Evolutionary conservation across 306 rosid genomes (phyloP).

Genomic region (Datisca glomerata): DNA sequence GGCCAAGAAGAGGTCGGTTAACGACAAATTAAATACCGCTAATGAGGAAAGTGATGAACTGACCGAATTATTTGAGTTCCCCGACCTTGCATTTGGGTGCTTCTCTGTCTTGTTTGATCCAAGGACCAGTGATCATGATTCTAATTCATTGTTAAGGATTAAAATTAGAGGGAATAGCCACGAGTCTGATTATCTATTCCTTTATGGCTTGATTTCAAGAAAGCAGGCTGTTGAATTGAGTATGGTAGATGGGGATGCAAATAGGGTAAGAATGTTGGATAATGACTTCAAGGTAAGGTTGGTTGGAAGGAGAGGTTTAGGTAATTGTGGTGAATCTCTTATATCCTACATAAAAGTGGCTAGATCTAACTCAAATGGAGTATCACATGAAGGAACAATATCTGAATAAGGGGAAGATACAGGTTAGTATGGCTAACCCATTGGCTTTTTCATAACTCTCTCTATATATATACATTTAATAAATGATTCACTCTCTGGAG

Average conservation of each 20-base stretch:
- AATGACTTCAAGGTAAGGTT: conserved; percentile 39
- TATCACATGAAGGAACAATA: too few relatives aligned
- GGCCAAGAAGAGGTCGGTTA: conserved; percentile 35
- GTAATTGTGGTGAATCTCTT: conserved; percentile 39
- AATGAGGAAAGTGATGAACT: conserved; percentile 28
- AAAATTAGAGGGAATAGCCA: conserved; percentile 36
- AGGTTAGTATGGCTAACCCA: too few relatives aligned
- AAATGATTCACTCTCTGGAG: too few relatives aligned
- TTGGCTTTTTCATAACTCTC: too few relatives aligned
- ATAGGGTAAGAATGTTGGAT: conserved; percentile 41
- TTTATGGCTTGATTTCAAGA: conserved; percentile 45
- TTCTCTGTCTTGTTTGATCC: conserved; percentile 67
- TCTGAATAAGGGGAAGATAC: too few relatives aligned
- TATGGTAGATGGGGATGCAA: conserved; percentile 43
- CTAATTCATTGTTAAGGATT: conserved; percentile 49
- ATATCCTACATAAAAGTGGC: conserved; percentile 31
- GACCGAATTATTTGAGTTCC: conserved; percentile 36
- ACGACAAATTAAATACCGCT: conserved; percentile 14
- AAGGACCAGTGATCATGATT: conserved; percentile 26
- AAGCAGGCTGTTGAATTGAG: conserved; percentile 42
- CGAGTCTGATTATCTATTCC: conserved; percentile 20
- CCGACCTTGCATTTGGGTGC: conserved; percentile 55
- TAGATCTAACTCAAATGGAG: too few relatives aligned
- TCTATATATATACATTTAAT: too few relatives aligned
- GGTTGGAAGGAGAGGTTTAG: conserved; percentile 66